Percentiles rank a stretch among this genome's conserved stretches.
These are phyloP conservation scores for Lactifluus hygrophoroides DNA, from an alignment of 768 basidiomycete genomes.

Conservation along the genomic window DNA sequence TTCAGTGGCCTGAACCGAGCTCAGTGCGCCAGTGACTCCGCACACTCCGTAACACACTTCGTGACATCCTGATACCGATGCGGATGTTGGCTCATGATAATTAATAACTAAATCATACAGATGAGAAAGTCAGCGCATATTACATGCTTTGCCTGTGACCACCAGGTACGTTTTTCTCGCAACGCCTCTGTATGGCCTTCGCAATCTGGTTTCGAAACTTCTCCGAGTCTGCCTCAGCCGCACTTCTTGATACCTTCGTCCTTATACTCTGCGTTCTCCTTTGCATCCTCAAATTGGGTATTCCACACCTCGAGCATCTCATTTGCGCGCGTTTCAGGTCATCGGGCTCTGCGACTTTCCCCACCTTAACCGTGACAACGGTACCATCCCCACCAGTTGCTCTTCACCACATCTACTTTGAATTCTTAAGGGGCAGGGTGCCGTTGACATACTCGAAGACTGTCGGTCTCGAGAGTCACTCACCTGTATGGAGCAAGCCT, in stretches of 20 bases:
- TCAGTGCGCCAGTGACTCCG: no score
- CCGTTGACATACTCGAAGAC: background rate
- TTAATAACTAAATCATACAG: no score
- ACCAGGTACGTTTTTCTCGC: background rate
- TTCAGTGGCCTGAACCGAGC: background rate
- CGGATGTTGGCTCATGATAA: no score
- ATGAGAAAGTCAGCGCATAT: background rate
- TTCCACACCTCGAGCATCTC: conserved; percentile 13
- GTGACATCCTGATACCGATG: no score
- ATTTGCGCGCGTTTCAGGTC: conserved; percentile 12
- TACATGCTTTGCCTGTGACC: background rate
- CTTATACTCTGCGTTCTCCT: conserved; percentile 7
- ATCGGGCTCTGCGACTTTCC: conserved; percentile 9
- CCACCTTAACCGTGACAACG: no score
- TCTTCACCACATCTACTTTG: conserved; percentile 6
- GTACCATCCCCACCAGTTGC: conserved; percentile 5
- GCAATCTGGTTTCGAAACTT: conserved; percentile 12
- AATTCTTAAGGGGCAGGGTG: no score
- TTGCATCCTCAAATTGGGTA: conserved; percentile 15
- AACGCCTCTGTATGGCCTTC: conserved; percentile 9
- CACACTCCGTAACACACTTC: background rate
- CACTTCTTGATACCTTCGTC: conserved; percentile 14
- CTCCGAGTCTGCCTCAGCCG: conserved; percentile 17
- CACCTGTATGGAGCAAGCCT: background rate
- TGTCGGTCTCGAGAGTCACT: background rate